Evolutionary conservation across 2,329 filamentous ascomycete genomes (phyloP).

Genomic region (Pezicula carpinea): DNA sequence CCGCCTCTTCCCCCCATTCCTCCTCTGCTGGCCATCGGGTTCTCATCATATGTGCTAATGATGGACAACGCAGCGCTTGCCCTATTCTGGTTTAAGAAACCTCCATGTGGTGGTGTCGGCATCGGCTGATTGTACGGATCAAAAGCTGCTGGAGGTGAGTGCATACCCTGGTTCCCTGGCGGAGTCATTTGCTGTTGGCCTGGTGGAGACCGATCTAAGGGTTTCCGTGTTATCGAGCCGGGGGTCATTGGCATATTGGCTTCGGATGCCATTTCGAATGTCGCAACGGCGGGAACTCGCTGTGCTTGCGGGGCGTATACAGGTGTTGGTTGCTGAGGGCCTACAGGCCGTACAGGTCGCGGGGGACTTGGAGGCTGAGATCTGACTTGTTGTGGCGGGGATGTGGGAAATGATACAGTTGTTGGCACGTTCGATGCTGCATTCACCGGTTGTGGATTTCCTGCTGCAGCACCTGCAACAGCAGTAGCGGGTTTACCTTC

Average conservation of each 20-base stretch:
- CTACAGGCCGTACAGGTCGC: background rate
- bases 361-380: background rate
- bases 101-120: background rate
- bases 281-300: background rate
- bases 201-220: background rate
- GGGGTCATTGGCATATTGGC: background rate
- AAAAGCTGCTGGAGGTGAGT: background rate
- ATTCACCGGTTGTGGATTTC: background rate
- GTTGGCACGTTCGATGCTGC: background rate
- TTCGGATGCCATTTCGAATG: background rate
- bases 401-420: background rate
- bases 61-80: constrained; percentile 1
- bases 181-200: background rate
- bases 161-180: background rate
- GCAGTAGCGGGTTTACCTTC: background rate
- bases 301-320: background rate
- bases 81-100: background rate
- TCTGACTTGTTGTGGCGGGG: background rate
- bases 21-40: background rate
- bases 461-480: background rate
- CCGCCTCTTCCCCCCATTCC: background rate
- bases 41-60: constrained; percentile 1
- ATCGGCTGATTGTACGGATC: background rate
- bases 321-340: background rate
- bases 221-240: background rate